Evolutionary conservation across 23 red algal genomes (phyloP).

Genomic region (Chondrus crispus): DNA sequence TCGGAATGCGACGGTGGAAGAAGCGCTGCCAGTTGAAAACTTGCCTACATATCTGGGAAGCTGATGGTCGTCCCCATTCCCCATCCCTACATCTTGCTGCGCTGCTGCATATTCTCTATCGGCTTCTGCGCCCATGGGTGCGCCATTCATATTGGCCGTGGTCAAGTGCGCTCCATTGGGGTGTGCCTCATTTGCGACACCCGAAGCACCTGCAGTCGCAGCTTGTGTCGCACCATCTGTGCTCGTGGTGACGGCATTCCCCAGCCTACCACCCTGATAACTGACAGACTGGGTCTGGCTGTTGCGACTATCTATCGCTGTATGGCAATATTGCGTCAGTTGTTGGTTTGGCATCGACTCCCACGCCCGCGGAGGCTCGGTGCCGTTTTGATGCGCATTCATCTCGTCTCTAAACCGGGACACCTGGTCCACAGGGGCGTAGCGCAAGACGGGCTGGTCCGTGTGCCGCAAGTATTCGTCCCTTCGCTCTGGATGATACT

Average conservation of each 20-base stretch:
- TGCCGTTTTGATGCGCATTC: conserved; percentile 60
- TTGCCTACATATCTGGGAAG: conserved; percentile 15
- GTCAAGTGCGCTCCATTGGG: not conserved
- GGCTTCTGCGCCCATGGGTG: not conserved
- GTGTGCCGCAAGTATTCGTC: conserved; percentile 43
- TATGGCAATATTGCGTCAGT: conserved; percentile 23
- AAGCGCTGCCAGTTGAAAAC: conserved; percentile 56
- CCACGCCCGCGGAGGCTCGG: conserved; percentile 49
- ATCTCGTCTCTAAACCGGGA: conserved; percentile 61
- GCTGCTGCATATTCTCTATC: not conserved
- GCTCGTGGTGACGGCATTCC: not conserved
- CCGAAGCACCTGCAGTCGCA: not conserved
- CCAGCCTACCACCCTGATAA: not conserved
- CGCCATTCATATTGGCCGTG: not conserved
- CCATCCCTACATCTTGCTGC: not conserved
- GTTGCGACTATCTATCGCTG: not conserved
- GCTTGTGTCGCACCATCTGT: too few species aligned
- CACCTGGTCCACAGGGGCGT: conserved; percentile 37
- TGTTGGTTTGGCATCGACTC: conserved; percentile 69
- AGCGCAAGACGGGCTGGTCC: conserved; percentile 13
- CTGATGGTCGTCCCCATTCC: conserved; percentile 8
- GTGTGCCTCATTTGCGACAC: not conserved
- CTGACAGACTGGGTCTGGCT: not conserved
- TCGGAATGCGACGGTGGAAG: conserved; percentile 28
- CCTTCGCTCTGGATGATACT: conserved; percentile 81